phyloP scores from a whole-genome alignment of 2,329 filamentous ascomycete species.

The Aspergillus unguis region DNA sequence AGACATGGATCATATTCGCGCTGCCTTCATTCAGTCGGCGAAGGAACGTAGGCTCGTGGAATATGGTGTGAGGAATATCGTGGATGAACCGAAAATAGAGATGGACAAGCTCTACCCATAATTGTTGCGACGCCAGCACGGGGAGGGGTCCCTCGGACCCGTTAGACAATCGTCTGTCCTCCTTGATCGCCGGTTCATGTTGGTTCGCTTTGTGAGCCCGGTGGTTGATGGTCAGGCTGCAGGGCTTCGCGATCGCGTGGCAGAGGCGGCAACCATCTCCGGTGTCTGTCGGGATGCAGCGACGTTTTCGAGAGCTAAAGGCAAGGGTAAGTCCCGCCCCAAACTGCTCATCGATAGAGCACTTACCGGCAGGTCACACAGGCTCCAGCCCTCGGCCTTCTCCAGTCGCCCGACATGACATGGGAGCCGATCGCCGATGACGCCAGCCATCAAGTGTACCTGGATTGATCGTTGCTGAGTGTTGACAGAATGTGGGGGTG shows the following conservation, averaged over 20 bases:
- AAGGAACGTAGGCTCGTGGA: constrained; percentile 21
- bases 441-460: background rate
- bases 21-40: constrained; percentile 16
- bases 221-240: constrained; percentile 7
- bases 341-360: background rate
- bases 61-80: constrained; percentile 23
- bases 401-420: constrained; percentile 3
- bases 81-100: constrained; percentile 24
- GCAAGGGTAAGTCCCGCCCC: too few species aligned
- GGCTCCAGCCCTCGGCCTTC: constrained; percentile 14
- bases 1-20: constrained; percentile 17
- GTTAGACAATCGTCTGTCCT: background rate
- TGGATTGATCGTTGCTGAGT: background rate
- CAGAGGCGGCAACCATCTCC: constrained; percentile 17
- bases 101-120: constrained; percentile 16
- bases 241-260: constrained; percentile 13
- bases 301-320: constrained; percentile 14
- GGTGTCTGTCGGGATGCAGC: constrained; percentile 14
- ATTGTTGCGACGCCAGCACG: constrained; percentile 4
- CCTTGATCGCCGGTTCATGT: background rate
- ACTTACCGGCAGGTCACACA: constrained; percentile 17
- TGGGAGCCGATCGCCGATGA: background rate
- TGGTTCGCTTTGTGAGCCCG: background rate
- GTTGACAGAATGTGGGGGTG: background rate
- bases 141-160: background rate